Percentiles rank a stretch among this genome's conserved stretches.
phyloP scores from a whole-genome alignment of 2,329 filamentous ascomycete species.

The Plenodomus biglobosus region DNA sequence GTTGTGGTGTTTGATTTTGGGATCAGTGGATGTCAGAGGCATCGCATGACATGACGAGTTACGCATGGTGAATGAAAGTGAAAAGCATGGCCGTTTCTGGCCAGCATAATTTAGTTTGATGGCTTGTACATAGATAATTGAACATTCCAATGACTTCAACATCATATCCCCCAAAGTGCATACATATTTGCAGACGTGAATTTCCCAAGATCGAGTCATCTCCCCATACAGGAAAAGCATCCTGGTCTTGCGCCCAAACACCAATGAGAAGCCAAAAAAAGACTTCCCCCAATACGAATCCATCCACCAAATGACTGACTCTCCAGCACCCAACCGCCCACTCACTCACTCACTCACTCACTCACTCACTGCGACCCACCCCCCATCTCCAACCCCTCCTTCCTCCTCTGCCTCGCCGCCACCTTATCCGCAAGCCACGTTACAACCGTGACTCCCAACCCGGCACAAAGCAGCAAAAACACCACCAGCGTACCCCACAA shows the following conservation, averaged over 20 bases:
- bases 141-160: not conserved
- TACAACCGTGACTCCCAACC: slow-evolving; percentile 37
- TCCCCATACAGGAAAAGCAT: too few relatives aligned
- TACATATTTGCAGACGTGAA: too few relatives aligned
- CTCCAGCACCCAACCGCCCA: too few relatives aligned
- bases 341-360: not conserved
- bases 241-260: too few relatives aligned
- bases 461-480: slow-evolving; percentile 44
- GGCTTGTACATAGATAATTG: slow-evolving; percentile 14
- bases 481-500: slow-evolving; percentile 48
- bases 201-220: too few relatives aligned
- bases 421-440: slow-evolving; percentile 45
- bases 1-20: not conserved
- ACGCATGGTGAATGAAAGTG: not conserved
- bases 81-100: not conserved
- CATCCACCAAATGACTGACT: too few relatives aligned
- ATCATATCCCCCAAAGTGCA: too few relatives aligned
- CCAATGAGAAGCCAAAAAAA: too few relatives aligned
- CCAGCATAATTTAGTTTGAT: not conserved
- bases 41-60: not conserved
- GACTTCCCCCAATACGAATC: too few relatives aligned
- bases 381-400: slow-evolving; percentile 33
- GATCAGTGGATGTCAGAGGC: not conserved
- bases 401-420: slow-evolving; percentile 34
- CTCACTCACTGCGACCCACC: slow-evolving; percentile 5